Base-by-base conservation (phyloP, 1,284 basidiomycete species). In the Stygiomarasmius scandens region DNA sequence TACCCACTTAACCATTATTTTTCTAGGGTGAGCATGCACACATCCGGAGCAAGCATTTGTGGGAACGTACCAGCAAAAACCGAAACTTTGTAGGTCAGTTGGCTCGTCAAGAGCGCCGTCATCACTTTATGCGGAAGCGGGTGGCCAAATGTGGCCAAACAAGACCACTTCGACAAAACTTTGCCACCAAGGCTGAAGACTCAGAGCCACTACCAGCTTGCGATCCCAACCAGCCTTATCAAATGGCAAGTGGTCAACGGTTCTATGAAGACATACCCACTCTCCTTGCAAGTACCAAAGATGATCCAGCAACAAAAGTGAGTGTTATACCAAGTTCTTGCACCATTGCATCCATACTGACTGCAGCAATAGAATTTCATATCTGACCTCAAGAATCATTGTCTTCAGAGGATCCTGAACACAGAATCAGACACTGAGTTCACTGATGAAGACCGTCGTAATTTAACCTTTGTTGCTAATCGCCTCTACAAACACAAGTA, bases 61-160 rank as follows among this genome's bases (percentile, higher is more conserved):
- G 70, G 58, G 53, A 54, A 1, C 54, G 63, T 2, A 71, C 70
- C 1, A 74, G 72, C 55, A 71, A 71, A 58, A 71, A 72, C 52
- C 60, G 61, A 34, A 52, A 62, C 36, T 58, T 62, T 3, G 55
- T 60, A 1, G 57, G 60, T 11, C 69, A 70, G 50, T 63, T 70
- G 24, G 56, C 32, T 16, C 23, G 38, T 8, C n/a, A 36, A 22
- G 43, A 52, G 14, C 27, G 48, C 16, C 58, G 54, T n/a, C 49
- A 25, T n/a, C 23, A 23, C 6, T 11, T 34, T 3, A 36, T 55
- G 19, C 45, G 32, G 5, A 29, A 29, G 9, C 23, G 19, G n/a
- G 23, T 10, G 12, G 29, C 9, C 4, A 16, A 14, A n/a, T 20
- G 25, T 25, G 16, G n/a, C 10, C 43, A 19, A 16, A 4, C 52